Evolutionary conservation across 2,329 filamentous ascomycete genomes (phyloP).

Genomic region (Byssothecium circinans): DNA sequence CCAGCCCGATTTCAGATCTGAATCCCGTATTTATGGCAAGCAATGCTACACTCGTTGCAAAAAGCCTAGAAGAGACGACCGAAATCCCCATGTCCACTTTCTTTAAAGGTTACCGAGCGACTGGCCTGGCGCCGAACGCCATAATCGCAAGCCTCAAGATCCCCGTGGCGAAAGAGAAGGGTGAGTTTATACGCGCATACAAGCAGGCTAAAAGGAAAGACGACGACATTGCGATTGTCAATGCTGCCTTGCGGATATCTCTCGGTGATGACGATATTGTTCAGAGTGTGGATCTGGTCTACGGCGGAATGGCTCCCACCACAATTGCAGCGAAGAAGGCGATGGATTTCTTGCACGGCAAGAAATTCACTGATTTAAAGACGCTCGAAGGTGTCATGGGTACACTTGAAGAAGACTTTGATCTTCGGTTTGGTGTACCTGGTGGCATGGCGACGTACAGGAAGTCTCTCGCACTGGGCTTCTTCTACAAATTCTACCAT

Average conservation of each 20-base stretch:
- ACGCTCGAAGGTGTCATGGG: constrained; percentile 90
- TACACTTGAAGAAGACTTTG: constrained; percentile 85
- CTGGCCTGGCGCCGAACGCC: constrained; percentile 77
- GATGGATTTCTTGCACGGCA: constrained; percentile 72
- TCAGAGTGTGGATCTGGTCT: constrained; percentile 76
- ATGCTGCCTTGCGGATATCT: constrained; percentile 75
- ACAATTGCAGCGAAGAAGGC: constrained; percentile 85
- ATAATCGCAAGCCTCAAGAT: constrained; percentile 88
- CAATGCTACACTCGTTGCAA: constrained; percentile 78
- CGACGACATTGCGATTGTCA: constrained; percentile 97
- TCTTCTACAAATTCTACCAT: constrained; percentile 98
- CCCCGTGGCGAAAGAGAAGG: constrained; percentile 70
- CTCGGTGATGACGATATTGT: constrained; percentile 71
- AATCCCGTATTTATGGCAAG: constrained; percentile 93
- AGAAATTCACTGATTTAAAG: constrained; percentile 74
- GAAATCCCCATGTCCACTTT: constrained; percentile 92
- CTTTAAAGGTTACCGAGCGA: constrained; percentile 88
- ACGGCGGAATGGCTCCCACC: constrained; percentile 91
- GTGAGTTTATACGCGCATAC: constrained; percentile 85
- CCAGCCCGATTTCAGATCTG: constrained; percentile 92
- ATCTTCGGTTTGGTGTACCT: constrained; percentile 85
- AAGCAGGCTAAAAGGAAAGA: constrained; percentile 98
- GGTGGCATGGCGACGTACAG: constrained; percentile 98
- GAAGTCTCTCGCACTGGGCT: constrained; percentile 84
- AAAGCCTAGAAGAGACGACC: constrained; percentile 69